Base-by-base conservation (phyloP, 202 grass and related monocot genomes). In the Digitaria exilis region DNA sequence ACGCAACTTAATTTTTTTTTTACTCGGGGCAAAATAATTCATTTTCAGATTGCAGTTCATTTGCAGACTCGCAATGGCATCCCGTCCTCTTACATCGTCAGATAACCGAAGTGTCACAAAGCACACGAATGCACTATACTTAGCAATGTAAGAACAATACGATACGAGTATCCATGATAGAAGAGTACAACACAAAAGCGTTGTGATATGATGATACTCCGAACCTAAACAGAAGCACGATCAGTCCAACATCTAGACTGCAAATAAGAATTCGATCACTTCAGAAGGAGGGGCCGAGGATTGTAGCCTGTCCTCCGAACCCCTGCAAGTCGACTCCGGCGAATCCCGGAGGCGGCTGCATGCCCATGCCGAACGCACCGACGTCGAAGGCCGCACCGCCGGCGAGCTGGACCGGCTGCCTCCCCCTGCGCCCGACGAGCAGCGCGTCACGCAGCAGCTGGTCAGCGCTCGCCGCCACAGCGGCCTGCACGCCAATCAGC, bases 371-470 rank as follows among this genome's bases (percentile, higher is more conserved):
- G 25, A 80, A 68, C 32, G 16, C 24, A 1, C 10, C 22, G 16
- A 69, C 22, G 11, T 81, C 78, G 12, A 79, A 46, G 26, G 39
- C 44, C 26, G 19, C 2, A 2, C 62, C 61, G 1, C 60, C 26
- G 75, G n/a, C 32, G 1, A 80, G 77, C 46, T 80, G 77, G 30
- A 62, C 31, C 11, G 41, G 58, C 4, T 61, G 76, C 28, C 65
- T 49, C 4, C 64, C 78, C 65, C 65, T 80, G 65, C 78, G 65
- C 8, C 78, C 65, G 9, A 69, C 16, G 65, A 80, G 65, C 63
- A 80, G 32, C 24, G 78, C 78, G 34, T 80, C 78, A 6, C 78
- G 50, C 50, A 80, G 78, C 16, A 80, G 49, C 50, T 80, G 78
- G 24, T 80, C 78, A 9, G 78, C 78, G 34, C 34, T 80, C 0